phyloP scores from a whole-genome alignment of 2,329 filamentous ascomycete species.

The Ascochyta fabae region DNA sequence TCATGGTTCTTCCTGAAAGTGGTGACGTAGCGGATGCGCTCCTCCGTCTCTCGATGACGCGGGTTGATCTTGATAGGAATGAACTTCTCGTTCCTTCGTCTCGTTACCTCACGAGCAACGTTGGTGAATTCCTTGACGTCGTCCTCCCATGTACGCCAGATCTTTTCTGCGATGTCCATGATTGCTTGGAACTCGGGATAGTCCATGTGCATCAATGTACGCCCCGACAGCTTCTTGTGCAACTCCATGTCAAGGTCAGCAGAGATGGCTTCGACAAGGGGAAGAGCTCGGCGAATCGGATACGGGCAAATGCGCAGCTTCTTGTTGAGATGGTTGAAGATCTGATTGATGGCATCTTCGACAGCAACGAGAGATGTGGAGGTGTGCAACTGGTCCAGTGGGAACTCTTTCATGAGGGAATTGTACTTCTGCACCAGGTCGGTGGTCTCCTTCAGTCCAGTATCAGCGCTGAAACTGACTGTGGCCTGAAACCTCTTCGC shows the following conservation, averaged over 20 bases:
- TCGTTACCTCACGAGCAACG: constrained; percentile 91
- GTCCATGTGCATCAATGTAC: constrained; percentile 87
- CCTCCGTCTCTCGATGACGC: constrained; percentile 86
- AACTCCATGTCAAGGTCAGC: constrained; percentile 87
- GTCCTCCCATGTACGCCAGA: constrained; percentile 94
- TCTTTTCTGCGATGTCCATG: constrained; percentile 81
- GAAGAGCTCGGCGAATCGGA: constrained; percentile 86
- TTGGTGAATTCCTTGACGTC: constrained; percentile 98
- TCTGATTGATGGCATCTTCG: constrained; percentile 84
- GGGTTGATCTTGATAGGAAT: constrained; percentile 96
- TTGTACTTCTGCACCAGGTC: constrained; percentile 99
- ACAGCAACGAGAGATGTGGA: constrained; percentile 88
- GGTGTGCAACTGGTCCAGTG: constrained; percentile 90
- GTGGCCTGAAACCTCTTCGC: constrained; percentile 98
- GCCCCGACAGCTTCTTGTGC: constrained; percentile 83
- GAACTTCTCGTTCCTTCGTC: constrained; percentile 94
- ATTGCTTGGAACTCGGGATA: constrained; percentile 87
- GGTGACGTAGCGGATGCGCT: constrained; percentile 88
- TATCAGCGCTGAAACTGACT: constrained; percentile 95
- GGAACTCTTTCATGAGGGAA: constrained; percentile 97
- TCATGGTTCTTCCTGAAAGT: constrained; percentile 98
- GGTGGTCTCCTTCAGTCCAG: constrained; percentile 92
- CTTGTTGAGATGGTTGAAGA: constrained; percentile 96
- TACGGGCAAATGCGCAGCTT: constrained; percentile 97
- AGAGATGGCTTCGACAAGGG: constrained; percentile 96